phyloP scores from a whole-genome alignment of 176 grass and related monocot genomes.

The Pontederia crassipes region DNA sequence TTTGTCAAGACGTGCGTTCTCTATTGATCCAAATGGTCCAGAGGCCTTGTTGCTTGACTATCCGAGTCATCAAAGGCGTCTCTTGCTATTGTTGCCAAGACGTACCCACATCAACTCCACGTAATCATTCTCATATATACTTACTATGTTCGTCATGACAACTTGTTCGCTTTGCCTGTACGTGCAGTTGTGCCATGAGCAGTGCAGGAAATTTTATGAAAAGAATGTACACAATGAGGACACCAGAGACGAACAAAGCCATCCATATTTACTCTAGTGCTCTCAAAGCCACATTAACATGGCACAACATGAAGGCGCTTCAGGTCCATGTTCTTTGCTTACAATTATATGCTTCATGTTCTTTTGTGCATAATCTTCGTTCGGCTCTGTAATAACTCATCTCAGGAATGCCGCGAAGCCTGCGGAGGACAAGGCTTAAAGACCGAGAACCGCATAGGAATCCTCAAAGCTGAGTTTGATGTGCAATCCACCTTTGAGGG shows the following conservation, averaged over 20 bases:
- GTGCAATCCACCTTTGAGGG: conserved; percentile 96
- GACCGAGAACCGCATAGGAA: conserved; percentile 76
- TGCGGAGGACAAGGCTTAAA: conserved; percentile 95
- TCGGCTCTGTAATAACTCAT: conserved; percentile 12
- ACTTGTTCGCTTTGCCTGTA: background rate
- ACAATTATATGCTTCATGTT: background rate
- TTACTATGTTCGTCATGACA: background rate
- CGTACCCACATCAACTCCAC: conserved; percentile 22
- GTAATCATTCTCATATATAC: too few species aligned
- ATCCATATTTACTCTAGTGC: conserved; percentile 91
- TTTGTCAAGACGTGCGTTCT: conserved; percentile 86
- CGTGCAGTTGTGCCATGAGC: conserved; percentile 71
- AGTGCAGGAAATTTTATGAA: conserved; percentile 76
- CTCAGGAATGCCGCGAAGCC: conserved; percentile 82
- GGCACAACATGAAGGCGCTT: conserved; percentile 87
- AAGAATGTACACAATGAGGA: conserved; percentile 59
- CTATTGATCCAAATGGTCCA: conserved; percentile 59
- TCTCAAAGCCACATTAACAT: conserved; percentile 76
- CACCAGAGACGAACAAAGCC: conserved; percentile 61
- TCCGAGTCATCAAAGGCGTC: conserved; percentile 80
- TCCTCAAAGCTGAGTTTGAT: conserved; percentile 95
- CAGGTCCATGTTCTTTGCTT: conserved; percentile 35
- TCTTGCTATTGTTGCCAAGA: conserved; percentile 83
- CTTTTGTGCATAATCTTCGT: background rate
- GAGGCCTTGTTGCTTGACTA: conserved; percentile 86